phyloP scores from a whole-genome alignment of 495 filamentous ascomycete species.

The Aspergillus bridgeri region DNA sequence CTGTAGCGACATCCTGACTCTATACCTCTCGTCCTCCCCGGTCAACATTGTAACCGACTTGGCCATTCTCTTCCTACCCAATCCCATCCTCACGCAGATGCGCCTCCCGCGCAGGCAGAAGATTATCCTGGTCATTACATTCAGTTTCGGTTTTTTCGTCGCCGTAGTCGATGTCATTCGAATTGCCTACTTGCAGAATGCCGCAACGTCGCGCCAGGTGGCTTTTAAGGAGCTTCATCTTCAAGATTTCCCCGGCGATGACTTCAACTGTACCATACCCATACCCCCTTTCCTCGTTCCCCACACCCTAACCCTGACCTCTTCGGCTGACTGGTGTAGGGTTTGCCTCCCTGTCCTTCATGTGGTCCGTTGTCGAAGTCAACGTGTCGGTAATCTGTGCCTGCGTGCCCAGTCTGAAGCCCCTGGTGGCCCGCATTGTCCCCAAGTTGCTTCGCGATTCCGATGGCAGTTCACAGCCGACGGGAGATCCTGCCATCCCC shows the following conservation, averaged over 20 bases:
- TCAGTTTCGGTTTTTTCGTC: constrained; percentile 79
- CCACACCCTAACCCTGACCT: neutral
- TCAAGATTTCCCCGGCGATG: constrained; percentile 31
- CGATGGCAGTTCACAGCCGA: constrained; percentile 27
- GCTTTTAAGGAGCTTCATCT: constrained; percentile 32
- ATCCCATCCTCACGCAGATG: constrained; percentile 84
- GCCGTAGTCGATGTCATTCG: constrained; percentile 84
- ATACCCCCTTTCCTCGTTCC: too few species aligned
- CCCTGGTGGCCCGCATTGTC: constrained; percentile 70
- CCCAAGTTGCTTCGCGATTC: constrained; percentile 64
- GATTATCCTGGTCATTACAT: constrained; percentile 75
- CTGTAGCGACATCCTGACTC: constrained; percentile 73
- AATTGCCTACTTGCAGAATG: constrained; percentile 84
- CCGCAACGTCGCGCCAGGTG: constrained; percentile 41
- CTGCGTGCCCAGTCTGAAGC: constrained; percentile 86
- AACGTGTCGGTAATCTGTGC: constrained; percentile 85
- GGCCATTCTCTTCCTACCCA: constrained; percentile 76
- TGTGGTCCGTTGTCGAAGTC: constrained; percentile 92
- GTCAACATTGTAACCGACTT: constrained; percentile 85
- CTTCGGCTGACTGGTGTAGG: constrained; percentile 29
- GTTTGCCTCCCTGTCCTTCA: constrained; percentile 80
- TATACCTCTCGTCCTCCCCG: constrained; percentile 80
- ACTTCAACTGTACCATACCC: constrained; percentile 57
- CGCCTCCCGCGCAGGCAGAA: constrained; percentile 80
- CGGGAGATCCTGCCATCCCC: constrained; percentile 10